phyloP scores from a whole-genome alignment of 202 grass and related monocot species.

The Brachypodium distachyon region DNA sequence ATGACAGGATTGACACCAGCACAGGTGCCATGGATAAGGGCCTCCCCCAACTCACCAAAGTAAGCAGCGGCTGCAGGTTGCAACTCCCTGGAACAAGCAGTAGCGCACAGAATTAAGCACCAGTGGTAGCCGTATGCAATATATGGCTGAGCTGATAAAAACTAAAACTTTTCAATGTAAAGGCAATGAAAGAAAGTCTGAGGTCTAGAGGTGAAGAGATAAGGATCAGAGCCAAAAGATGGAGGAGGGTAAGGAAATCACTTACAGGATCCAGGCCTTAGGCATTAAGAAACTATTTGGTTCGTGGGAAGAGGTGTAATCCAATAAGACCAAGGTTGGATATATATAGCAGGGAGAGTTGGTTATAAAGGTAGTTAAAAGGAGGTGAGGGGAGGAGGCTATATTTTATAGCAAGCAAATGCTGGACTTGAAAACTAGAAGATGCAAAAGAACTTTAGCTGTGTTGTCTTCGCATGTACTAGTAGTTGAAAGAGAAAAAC shows the following conservation, averaged over 20 bases:
- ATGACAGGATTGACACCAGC: slow-evolving; percentile 35
- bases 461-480: slow-evolving; percentile 27
- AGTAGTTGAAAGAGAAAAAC: slow-evolving; percentile 14
- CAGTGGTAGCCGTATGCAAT: slow-evolving; percentile 20
- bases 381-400: slow-evolving; percentile 18
- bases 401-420: slow-evolving; percentile 60
- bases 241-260: slow-evolving; percentile 35
- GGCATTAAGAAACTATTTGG: slow-evolving; percentile 66
- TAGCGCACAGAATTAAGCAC: slow-evolving; percentile 33
- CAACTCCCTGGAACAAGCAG: slow-evolving; percentile 53
- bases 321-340: slow-evolving; percentile 32
- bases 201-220: slow-evolving; percentile 55
- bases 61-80: slow-evolving; percentile 49
- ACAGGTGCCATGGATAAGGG: slow-evolving; percentile 69
- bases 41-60: slow-evolving; percentile 84
- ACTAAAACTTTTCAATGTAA: slow-evolving; percentile 25
- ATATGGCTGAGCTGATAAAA: slow-evolving; percentile 21
- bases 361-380: slow-evolving; percentile 61
- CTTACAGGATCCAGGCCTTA: slow-evolving; percentile 44
- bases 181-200: slow-evolving; percentile 20
- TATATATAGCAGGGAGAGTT: slow-evolving; percentile 36
- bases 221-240: slow-evolving; percentile 55
- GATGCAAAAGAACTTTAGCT: slow-evolving; percentile 33
- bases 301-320: slow-evolving; percentile 70
- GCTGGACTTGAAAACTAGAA: slow-evolving; percentile 34